Conservation (phyloP, 805 yeast species). For the Dipodascopsis uninucleata region DNA sequence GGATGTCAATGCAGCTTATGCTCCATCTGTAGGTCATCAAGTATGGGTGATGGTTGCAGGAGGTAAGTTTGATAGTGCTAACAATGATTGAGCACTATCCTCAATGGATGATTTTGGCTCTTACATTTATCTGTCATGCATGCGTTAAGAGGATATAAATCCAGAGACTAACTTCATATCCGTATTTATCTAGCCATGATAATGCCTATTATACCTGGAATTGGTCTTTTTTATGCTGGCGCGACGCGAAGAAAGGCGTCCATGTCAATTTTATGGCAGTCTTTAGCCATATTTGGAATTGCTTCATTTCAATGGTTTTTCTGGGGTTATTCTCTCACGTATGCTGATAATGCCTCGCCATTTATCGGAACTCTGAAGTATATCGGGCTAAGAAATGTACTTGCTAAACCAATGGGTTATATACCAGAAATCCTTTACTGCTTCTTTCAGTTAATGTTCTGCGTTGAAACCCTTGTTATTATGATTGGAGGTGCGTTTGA, state of each 20-base stretch:
- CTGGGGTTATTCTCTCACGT: conserved; percentile 93
- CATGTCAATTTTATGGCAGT: conserved; percentile 88
- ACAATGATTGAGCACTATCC: too few species aligned
- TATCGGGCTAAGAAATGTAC: conserved; percentile 73
- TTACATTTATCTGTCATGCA: too few species aligned
- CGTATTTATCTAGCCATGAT: conserved; percentile 54
- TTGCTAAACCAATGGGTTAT: conserved; percentile 65
- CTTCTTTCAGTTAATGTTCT: conserved; percentile 95
- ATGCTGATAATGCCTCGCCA: conserved; percentile 65
- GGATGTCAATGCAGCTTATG: conserved; percentile 56
- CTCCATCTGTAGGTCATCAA: conserved; percentile 56
- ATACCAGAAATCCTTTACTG: conserved; percentile 89
- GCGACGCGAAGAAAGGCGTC: conserved; percentile 92
- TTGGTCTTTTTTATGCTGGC: conserved; percentile 89
- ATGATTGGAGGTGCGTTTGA: conserved; percentile 98
- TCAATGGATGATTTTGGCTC: too few species aligned
- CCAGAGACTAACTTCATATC: too few species aligned
- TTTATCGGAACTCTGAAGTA: conserved; percentile 79
- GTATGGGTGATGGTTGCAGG: conserved; percentile 66
- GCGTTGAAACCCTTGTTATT: conserved; percentile 83
- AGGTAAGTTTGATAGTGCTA: conserved; percentile 7
- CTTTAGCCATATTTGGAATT: conserved; percentile 79
- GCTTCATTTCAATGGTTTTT: conserved; percentile 94
- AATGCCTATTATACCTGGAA: conserved; percentile 95
- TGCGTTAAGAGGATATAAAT: too few species aligned